Evolutionary conservation across 495 filamentous ascomycete species (phyloP).

Genomic region (Lepidopterella palustris): DNA sequence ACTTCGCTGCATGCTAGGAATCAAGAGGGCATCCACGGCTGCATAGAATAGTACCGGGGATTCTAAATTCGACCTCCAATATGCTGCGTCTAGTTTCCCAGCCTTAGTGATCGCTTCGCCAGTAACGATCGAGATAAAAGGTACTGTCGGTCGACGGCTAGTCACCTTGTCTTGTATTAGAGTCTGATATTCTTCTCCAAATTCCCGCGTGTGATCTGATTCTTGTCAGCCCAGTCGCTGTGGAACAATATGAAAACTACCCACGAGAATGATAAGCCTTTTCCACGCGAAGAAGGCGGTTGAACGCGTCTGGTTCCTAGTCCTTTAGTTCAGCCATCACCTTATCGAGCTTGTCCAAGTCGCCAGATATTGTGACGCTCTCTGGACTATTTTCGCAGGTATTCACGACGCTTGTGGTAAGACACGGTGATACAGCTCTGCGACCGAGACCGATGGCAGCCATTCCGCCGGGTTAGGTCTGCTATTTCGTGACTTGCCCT

Average conservation of each 20-base stretch:
- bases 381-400: background rate
- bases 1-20: background rate
- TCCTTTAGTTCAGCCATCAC: background rate
- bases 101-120: slow-evolving; percentile 14
- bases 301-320: slow-evolving; percentile 4
- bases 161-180: background rate
- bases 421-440: background rate
- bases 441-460: background rate
- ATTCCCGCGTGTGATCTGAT: slow-evolving; percentile 26
- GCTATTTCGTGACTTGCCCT: background rate
- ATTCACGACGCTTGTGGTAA: background rate
- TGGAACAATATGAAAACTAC: background rate
- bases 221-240: background rate
- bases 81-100: slow-evolving; percentile 13
- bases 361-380: background rate
- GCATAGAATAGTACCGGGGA: background rate
- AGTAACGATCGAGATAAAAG: background rate
- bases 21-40: background rate
- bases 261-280: slow-evolving; percentile 33
- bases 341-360: background rate
- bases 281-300: slow-evolving; percentile 24
- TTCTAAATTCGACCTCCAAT: background rate
- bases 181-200: slow-evolving; percentile 17
- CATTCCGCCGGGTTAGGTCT: background rate
- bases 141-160: background rate